Base-by-base conservation (phyloP, 148 eudicot genomes). In the Hydrangea macrophylla region DNA sequence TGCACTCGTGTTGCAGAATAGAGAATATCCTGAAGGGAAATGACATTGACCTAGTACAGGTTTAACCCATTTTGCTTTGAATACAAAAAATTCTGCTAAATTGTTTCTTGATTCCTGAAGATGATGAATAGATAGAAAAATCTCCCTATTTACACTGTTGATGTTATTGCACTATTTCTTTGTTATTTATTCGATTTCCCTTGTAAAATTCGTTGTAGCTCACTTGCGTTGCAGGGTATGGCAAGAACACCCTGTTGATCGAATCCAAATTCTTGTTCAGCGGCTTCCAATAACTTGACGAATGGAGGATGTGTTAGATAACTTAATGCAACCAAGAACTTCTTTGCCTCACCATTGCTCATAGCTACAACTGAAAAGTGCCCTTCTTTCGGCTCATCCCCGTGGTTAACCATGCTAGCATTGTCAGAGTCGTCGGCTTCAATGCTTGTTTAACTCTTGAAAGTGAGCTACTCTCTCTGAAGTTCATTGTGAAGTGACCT, bases 221-320 rank as follows among this genome's bases (percentile, higher is more conserved):
- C 73, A 74, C 58, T 62, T 54, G 69, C 72, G 32, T 77, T 48
- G 17, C 80, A 67, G 11, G 80, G 80, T 72, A 77, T 11, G 56
- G 23, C 37, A 22, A 77, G 36, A 20, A 61, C 63, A n/a, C 72
- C 73, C 9, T 7, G 35, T 33, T 76, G 68, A 51, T 70, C 67
- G 25, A 70, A 70, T 66, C 80, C 80, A 60, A 65, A 67, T 62
- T 61, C 73, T 61, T 23, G 35, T 28, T 62, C 56, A 1, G 73
- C 73, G 62, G 55, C 62, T 67, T 71, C 70, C 24, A 75, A 54
- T 48, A 72, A 67, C 64, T 55, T 72, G 48, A 60, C 18, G 40
- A 77, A 55, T n/a, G 63, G 71, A 13, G 79, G 75, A 66, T 66
- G 55, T 53, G 22, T 25, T 31, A 76, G 60, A 37, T 42, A 53